phyloP scores from a whole-genome alignment of 1,139 yeast genomes.

The Geotrichum restrictum region DNA sequence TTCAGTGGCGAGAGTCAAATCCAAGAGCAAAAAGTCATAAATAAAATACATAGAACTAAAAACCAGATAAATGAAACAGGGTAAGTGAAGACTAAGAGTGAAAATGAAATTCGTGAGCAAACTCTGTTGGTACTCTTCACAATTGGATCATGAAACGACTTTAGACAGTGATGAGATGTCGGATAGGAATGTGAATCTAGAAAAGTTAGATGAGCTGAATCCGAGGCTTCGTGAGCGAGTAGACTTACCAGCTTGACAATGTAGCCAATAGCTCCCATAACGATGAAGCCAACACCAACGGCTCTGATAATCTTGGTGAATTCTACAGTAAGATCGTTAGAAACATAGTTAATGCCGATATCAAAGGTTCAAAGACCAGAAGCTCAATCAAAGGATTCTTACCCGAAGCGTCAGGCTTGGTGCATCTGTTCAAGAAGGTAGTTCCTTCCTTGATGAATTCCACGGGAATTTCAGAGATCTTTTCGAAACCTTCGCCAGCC shows the following conservation, averaged over 20 bases:
- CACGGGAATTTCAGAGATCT: slow-evolving; percentile 81
- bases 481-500: slow-evolving; percentile 51
- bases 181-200: slow-evolving; percentile 85
- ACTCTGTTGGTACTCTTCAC: not conserved
- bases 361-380: not conserved
- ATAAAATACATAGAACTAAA: slow-evolving; percentile 12
- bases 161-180: slow-evolving; percentile 86
- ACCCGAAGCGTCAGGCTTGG: slow-evolving; percentile 85
- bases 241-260: slow-evolving; percentile 67
- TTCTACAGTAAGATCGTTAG: slow-evolving; percentile 44
- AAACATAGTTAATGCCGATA: no score
- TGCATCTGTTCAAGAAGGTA: slow-evolving; percentile 84
- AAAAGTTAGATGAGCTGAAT: slow-evolving; percentile 21
- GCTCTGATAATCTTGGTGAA: slow-evolving; percentile 86
- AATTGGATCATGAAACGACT: not conserved
- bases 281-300: slow-evolving; percentile 92
- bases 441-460: slow-evolving; percentile 89
- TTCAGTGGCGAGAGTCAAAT: slow-evolving; percentile 2
- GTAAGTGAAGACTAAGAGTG: not conserved
- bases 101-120: not conserved
- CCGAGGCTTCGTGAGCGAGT: not conserved
- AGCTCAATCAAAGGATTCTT: slow-evolving; percentile 31
- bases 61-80: slow-evolving; percentile 2
- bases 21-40: slow-evolving; percentile 9
- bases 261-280: slow-evolving; percentile 98